Conservation (phyloP, 108 stramenopile species). For the Pelagomonas calceolata region DNA sequence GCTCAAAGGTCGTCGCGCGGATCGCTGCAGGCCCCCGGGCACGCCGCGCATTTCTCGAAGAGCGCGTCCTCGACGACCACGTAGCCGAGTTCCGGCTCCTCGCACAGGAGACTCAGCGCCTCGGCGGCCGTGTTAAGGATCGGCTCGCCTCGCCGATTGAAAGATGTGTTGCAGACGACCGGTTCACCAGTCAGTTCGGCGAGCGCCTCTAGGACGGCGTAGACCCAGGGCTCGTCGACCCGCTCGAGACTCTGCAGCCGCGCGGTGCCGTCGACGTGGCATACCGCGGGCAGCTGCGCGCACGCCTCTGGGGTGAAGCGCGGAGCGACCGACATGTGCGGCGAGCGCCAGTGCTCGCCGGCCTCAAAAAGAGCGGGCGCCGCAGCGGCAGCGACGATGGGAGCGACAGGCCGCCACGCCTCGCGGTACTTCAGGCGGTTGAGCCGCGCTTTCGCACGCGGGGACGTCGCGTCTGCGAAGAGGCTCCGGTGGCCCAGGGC, state of each 20-base stretch:
- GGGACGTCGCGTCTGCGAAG: not conserved
- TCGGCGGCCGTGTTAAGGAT: conserved; percentile 1
- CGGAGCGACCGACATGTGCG: conserved; percentile 5
- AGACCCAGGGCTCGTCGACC: not conserved
- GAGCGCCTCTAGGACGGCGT: not conserved
- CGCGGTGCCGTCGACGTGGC: conserved; percentile 1
- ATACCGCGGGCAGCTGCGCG: not conserved
- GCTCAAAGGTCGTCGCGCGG: no score
- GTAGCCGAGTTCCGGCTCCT: no score
- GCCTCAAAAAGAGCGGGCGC: not conserved
- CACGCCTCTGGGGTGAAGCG: not conserved
- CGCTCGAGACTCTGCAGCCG: not conserved
- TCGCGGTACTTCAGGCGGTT: conserved; percentile 3
- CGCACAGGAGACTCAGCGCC: not conserved
- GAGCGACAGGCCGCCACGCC: no score
- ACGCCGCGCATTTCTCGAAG: no score
- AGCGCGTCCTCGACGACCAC: no score
- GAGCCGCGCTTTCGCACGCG: not conserved
- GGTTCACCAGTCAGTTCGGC: no score
- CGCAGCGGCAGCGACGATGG: no score
- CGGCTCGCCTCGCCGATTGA: conserved; percentile 2
- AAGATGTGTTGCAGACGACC: not conserved
- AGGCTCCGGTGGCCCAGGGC: conserved; percentile 1
- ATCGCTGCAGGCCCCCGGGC: no score
- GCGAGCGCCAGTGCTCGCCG: not conserved